phyloP scores from a whole-genome alignment of 371 early-diverging fungal species.

The Homolaphlyctis polyrhiza region DNA sequence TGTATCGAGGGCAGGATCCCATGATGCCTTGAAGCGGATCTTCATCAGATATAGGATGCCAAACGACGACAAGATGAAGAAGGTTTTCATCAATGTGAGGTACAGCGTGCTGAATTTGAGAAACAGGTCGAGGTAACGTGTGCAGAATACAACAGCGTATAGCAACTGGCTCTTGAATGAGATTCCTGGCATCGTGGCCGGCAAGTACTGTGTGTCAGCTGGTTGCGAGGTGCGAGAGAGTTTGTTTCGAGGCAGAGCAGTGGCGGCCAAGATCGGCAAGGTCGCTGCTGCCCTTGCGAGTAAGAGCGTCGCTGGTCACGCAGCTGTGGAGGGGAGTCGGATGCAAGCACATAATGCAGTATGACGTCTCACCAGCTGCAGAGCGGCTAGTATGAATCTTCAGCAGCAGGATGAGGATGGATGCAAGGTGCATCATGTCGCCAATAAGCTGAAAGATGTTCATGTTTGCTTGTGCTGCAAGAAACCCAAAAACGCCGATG shows the following conservation, averaged over 20 bases:
- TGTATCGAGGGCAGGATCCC: slow-evolving; percentile 87
- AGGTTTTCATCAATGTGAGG: slow-evolving; percentile 93
- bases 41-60: slow-evolving; percentile 94
- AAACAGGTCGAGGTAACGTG: slow-evolving; percentile 96
- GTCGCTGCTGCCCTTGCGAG: too few relatives aligned
- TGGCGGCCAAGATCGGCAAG: too few relatives aligned
- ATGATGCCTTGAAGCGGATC: slow-evolving; percentile 79
- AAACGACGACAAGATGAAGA: slow-evolving; percentile 82
- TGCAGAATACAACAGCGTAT: slow-evolving; percentile 89
- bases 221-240: too few relatives aligned
- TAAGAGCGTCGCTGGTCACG: too few relatives aligned
- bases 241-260: too few relatives aligned
- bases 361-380: slow-evolving; percentile 81
- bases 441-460: slow-evolving; percentile 88
- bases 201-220: too few relatives aligned
- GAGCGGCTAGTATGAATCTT: slow-evolving; percentile 84
- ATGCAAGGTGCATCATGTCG: slow-evolving; percentile 93
- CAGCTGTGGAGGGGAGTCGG: background rate
- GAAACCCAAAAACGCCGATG: background rate
- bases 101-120: slow-evolving; percentile 71
- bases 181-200: slow-evolving; percentile 62
- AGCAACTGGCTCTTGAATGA: slow-evolving; percentile 96
- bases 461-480: slow-evolving; percentile 51
- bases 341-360: background rate
- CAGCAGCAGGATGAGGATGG: slow-evolving; percentile 84